Conservation (phyloP, 805 yeast species). For the Metschnikowia corniflorae region DNA sequence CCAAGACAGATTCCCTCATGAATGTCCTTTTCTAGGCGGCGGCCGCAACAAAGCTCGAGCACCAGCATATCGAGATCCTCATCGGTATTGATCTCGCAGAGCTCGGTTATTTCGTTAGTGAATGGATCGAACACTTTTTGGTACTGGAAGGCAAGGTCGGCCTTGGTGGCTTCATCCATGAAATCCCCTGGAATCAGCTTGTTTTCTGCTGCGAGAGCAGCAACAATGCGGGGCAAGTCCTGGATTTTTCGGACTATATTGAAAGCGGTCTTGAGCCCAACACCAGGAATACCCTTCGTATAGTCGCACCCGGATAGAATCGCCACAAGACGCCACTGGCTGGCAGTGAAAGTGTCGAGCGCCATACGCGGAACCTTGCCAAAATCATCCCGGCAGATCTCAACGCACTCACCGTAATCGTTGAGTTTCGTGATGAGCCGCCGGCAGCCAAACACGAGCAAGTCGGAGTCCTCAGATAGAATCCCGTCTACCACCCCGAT, state of each 20-base stretch:
- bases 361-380: slow-evolving; percentile 45
- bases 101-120: slow-evolving; percentile 44
- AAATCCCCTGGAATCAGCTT: slow-evolving; percentile 58
- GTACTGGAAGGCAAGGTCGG: slow-evolving; percentile 74
- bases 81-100: slow-evolving; percentile 52
- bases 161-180: slow-evolving; percentile 56
- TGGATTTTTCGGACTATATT: slow-evolving; percentile 49
- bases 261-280: slow-evolving; percentile 79
- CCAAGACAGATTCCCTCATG: slow-evolving; percentile 64
- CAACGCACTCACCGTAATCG: slow-evolving; percentile 70
- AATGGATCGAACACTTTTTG: slow-evolving; percentile 83
- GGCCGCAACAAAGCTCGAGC: slow-evolving; percentile 46
- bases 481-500: slow-evolving; percentile 76
- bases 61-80: slow-evolving; percentile 40
- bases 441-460: slow-evolving; percentile 81
- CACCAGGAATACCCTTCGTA: slow-evolving; percentile 75
- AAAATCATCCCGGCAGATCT: slow-evolving; percentile 59
- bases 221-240: slow-evolving; percentile 53
- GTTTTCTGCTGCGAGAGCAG: slow-evolving; percentile 58
- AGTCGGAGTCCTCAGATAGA: slow-evolving; percentile 91
- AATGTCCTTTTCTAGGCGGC: slow-evolving; percentile 38
- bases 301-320: slow-evolving; percentile 96
- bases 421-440: slow-evolving; percentile 76
- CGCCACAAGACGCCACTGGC: slow-evolving; percentile 71
- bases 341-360: slow-evolving; percentile 47